Evolutionary conservation across 2,329 filamentous ascomycete genomes (phyloP).

Genomic region (Aspergillus tanneri): DNA sequence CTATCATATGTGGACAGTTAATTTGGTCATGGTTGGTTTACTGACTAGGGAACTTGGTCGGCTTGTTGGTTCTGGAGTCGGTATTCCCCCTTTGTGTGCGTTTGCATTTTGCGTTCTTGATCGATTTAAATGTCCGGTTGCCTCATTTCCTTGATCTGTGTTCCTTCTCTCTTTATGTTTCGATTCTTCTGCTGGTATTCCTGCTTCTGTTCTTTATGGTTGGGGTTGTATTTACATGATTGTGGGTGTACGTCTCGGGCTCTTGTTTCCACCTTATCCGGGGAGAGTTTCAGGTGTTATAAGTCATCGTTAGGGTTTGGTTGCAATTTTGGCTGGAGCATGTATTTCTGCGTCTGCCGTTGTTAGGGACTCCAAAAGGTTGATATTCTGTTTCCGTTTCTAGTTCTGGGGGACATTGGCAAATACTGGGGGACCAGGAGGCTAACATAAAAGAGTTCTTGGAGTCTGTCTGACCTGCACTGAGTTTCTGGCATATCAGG

Average conservation of each 20-base stretch:
- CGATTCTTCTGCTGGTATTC: slow-evolving; percentile 7
- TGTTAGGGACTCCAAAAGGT: slow-evolving; percentile 20
- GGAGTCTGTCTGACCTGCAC: slow-evolving; percentile 27
- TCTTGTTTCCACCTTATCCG: slow-evolving; percentile 19
- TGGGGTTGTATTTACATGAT: slow-evolving; percentile 18
- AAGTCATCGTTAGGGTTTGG: slow-evolving; percentile 20
- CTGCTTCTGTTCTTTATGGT: slow-evolving; percentile 5
- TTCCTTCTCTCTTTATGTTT: slow-evolving; percentile 8
- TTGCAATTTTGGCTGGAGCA: slow-evolving; percentile 18
- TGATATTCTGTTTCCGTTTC: slow-evolving; percentile 7
- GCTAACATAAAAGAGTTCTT: slow-evolving; percentile 26
- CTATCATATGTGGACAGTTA: slow-evolving; percentile 28
- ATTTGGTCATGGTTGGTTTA: slow-evolving; percentile 31
- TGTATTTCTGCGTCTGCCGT: slow-evolving; percentile 11
- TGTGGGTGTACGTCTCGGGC: slow-evolving; percentile 18
- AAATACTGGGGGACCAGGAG: slow-evolving; percentile 19
- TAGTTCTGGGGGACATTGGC: slow-evolving; percentile 14
- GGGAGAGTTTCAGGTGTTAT: slow-evolving; percentile 22
- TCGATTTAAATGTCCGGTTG: slow-evolving; percentile 10
- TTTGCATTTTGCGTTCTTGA: slow-evolving; percentile 17
- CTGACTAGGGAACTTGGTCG: slow-evolving; percentile 30
- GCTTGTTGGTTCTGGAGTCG: slow-evolving; percentile 34
- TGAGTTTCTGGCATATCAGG: slow-evolving; percentile 16
- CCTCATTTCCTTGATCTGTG: slow-evolving; percentile 4
- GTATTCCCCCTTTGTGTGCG: slow-evolving; percentile 25